A percentile compares a stretch with the other conserved stretches of the same genome.
Evolutionary conservation across 768 basidiomycete species (phyloP).

Genomic region (Lactarius akahatsu): DNA sequence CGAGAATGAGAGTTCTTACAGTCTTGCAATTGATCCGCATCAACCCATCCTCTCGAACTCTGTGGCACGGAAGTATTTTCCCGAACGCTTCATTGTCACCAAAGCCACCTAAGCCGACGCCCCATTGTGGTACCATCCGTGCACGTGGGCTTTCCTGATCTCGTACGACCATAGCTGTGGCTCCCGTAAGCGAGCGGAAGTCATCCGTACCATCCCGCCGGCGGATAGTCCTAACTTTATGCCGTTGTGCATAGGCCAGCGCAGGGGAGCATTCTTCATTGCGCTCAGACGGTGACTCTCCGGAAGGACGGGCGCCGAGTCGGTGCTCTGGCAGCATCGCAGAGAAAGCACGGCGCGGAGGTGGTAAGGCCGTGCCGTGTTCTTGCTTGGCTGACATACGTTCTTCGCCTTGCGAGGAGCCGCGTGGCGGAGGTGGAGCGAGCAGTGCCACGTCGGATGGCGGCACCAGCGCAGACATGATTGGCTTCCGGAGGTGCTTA

Average conservation of each 20-base stretch:
- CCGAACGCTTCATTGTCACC: conserved; percentile 92
- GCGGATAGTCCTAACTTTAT: conserved; percentile 73
- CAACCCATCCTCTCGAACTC: conserved; percentile 91
- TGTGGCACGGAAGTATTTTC: conserved; percentile 91
- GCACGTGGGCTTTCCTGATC: conserved; percentile 30
- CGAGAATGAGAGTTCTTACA: conserved; percentile 46
- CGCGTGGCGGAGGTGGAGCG: conserved; percentile 42
- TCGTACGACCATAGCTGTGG: conserved; percentile 39
- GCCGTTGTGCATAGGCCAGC: conserved; percentile 75
- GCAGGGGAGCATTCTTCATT: conserved; percentile 74
- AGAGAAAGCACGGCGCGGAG: conserved; percentile 71
- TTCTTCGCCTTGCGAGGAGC: conserved; percentile 31
- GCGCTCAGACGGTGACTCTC: conserved; percentile 47
- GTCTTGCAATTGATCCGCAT: conserved; percentile 85
- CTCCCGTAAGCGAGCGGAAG: conserved; percentile 71
- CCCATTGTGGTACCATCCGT: conserved; percentile 37
- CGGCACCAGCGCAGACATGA: conserved; percentile 60
- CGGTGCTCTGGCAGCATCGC: conserved; percentile 54
- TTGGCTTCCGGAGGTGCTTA: conserved; percentile 65
- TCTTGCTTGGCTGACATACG: conserved; percentile 19
- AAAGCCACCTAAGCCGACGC: conserved; percentile 75
- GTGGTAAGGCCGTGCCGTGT: conserved; percentile 38
- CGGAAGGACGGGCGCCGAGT: conserved; percentile 44
- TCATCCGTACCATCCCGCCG: conserved; percentile 82
- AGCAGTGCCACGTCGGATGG: conserved; percentile 40